Percentiles rank a stretch among this genome's conserved stretches.
Conservation (phyloP, 2,329 filamentous ascomycete genomes). For the Graphilbum ipis-grandicollis region DNA sequence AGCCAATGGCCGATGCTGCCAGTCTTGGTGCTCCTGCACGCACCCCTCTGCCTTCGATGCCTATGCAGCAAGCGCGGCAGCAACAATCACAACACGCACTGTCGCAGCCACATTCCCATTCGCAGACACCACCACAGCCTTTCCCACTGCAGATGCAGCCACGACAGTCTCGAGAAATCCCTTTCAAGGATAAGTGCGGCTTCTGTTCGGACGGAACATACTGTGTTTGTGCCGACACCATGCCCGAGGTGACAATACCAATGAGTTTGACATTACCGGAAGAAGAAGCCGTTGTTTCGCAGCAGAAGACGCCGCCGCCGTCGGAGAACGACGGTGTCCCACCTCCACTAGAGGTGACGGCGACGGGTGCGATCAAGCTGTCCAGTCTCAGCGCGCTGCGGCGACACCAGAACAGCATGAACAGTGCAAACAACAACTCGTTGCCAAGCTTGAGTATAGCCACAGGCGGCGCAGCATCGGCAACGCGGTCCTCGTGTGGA, state of each 20-base stretch:
- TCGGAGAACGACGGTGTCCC: slow-evolving; percentile 44
- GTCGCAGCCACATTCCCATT: slow-evolving; percentile 9
- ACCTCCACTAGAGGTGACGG: slow-evolving; percentile 39
- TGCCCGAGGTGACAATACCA: slow-evolving; percentile 15
- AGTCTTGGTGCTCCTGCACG: no score
- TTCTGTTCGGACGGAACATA: slow-evolving; percentile 73
- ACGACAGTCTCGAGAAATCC: slow-evolving; percentile 15
- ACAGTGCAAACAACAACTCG: slow-evolving; percentile 3
- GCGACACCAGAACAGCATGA: slow-evolving; percentile 10
- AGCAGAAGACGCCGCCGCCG: slow-evolving; percentile 39
- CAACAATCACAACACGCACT: background rate
- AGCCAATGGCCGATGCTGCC: slow-evolving; percentile 13
- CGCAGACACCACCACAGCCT: slow-evolving; percentile 1
- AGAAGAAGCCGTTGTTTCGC: slow-evolving; percentile 14
- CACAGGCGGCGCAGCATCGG: slow-evolving; percentile 7
- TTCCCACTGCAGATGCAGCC: slow-evolving; percentile 2
- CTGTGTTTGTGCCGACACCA: slow-evolving; percentile 57
- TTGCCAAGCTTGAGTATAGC: background rate
- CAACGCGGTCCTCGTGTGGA: slow-evolving; percentile 28
- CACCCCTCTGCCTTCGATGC: slow-evolving; percentile 8
- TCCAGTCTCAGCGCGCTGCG: slow-evolving; percentile 23
- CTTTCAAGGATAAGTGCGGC: slow-evolving; percentile 53
- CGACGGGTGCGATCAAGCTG: slow-evolving; percentile 43
- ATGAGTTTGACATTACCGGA: slow-evolving; percentile 17
- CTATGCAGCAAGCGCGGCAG: slow-evolving; percentile 9